Evolutionary conservation across 1,139 yeast genomes (phyloP), one percentile per base, ranked within the genome.

Genomic region (Kodamaea anthophila): DNA sequence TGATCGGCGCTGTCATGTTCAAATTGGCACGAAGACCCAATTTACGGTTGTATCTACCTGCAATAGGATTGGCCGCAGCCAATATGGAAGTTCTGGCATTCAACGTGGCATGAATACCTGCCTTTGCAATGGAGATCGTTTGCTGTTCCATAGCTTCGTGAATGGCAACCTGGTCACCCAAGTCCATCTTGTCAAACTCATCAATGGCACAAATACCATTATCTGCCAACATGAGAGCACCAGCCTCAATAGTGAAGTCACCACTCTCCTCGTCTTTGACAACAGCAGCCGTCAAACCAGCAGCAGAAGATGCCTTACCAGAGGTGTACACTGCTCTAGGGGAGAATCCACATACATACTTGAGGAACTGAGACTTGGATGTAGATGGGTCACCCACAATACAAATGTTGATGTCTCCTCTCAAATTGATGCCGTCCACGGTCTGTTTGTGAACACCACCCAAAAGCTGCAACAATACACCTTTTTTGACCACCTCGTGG

Each of bases 101-200:
- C 47, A 91, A 63, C 1, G 98, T 91, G 5, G 98, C 97, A 53
- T 91, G 97, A 39, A 91, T 91, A 48, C 98, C 98, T 1, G 98
- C 98, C 55, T 91, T 91, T 14, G 98, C 96, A 49, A 91, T 91
- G 9, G 96, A 87, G 41, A 91, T 91, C 0, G 98, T 91, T 55
- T 91, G 98, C 59, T 91, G 98, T 66, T 91, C 98, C 99, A 91
- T 91, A 10, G 98, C 99, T 65, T 91, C 99, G 62, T 91, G 99
- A 65, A 91, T 91, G 3, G 98, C 98, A 35, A 91, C 98, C 60
- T 93, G 98, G 57, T 93, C 98, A 4, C 78, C 61, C 29, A 91
- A 58, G 56, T 91, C 97, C 98, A 91, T 91, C 65, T 93, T 91
- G 56, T 91, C 99, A 47, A 91, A 91, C 60, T 91, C 99, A 54